Percentiles rank a stretch among this genome's conserved stretches.
Evolutionary conservation across 768 basidiomycete species (phyloP).

Genomic region (Lactifluus hygrophoroides): DNA sequence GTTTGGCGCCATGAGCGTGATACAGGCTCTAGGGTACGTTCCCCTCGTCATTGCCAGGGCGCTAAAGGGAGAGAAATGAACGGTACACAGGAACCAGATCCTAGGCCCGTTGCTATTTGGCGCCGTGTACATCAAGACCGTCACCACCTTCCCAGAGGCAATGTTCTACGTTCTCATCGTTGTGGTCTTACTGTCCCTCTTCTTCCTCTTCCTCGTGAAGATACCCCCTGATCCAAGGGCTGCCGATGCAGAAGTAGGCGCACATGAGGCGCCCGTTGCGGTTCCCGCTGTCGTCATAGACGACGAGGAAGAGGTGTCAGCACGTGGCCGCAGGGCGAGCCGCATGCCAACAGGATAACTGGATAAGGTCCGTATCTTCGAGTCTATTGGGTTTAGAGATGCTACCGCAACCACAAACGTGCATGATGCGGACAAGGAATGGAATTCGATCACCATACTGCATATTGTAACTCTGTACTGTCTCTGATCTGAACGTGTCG

Average conservation of each 20-base stretch:
- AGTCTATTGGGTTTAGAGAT: no score
- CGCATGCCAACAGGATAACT: neutral
- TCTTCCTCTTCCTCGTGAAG: constrained; percentile 41
- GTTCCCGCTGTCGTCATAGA: neutral
- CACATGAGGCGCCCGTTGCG: neutral
- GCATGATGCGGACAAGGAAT: no score
- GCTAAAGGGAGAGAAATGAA: neutral
- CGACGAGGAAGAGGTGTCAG: neutral
- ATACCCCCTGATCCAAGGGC: constrained; percentile 22
- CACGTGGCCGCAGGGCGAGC: neutral
- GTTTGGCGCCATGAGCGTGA: constrained; percentile 72
- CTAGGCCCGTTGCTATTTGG: constrained; percentile 70
- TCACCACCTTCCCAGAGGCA: constrained; percentile 55
- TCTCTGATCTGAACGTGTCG: no score
- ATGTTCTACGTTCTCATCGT: constrained; percentile 54
- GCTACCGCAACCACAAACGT: no score
- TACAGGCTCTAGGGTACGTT: constrained; percentile 56
- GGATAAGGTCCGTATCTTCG: no score
- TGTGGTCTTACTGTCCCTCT: constrained; percentile 34
- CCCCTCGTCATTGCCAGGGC: neutral
- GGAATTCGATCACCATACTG: no score
- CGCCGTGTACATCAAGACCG: constrained; percentile 60
- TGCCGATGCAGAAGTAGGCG: neutral
- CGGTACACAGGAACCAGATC: constrained; percentile 41
- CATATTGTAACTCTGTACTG: no score